Percentiles rank a stretch among this genome's conserved stretches.
These are phyloP conservation scores for Fusarium ambrosium DNA, from an alignment of 2,329 filamentous ascomycete genomes.

Conservation along the genomic window DNA sequence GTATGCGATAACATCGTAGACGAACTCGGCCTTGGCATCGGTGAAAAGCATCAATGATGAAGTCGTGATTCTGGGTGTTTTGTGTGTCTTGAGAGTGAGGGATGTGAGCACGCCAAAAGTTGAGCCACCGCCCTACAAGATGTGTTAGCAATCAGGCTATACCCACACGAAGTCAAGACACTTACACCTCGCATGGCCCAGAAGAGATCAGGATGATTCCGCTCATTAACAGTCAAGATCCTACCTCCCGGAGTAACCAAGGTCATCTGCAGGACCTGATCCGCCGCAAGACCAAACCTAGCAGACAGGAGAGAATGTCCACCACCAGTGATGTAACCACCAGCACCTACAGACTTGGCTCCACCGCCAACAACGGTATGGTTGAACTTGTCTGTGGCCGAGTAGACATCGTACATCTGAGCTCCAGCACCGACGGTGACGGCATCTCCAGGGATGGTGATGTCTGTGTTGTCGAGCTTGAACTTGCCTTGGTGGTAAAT, in stretches of 20 bases:
- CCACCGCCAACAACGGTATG: slow-evolving; percentile 68
- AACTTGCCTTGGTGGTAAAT: slow-evolving; percentile 56
- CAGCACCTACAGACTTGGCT: slow-evolving; percentile 68
- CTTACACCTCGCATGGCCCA: slow-evolving; percentile 73
- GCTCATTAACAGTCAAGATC: slow-evolving; percentile 64
- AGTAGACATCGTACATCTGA: slow-evolving; percentile 64
- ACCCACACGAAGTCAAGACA: neutral
- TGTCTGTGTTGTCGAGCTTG: slow-evolving; percentile 56
- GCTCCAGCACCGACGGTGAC: slow-evolving; percentile 68
- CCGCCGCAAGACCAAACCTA: slow-evolving; percentile 70
- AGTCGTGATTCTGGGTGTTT: slow-evolving; percentile 53
- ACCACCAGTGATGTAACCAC: slow-evolving; percentile 72
- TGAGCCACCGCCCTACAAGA: slow-evolving; percentile 65
- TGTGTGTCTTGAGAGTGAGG: slow-evolving; percentile 67
- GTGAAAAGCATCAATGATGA: slow-evolving; percentile 42
- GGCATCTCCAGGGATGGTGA: slow-evolving; percentile 60
- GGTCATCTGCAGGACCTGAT: slow-evolving; percentile 71
- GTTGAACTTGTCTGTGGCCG: slow-evolving; percentile 58
- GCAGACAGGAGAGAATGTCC: slow-evolving; percentile 69
- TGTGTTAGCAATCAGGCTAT: neutral
- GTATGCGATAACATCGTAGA: slow-evolving; percentile 62
- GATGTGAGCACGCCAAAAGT: slow-evolving; percentile 73
- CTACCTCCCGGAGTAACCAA: slow-evolving; percentile 67
- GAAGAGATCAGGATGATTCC: slow-evolving; percentile 69
- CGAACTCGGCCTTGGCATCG: slow-evolving; percentile 50